These are phyloP conservation scores for Fraxinus anomala DNA, from an alignment of 257 asterid species.

Conservation along the genomic window DNA sequence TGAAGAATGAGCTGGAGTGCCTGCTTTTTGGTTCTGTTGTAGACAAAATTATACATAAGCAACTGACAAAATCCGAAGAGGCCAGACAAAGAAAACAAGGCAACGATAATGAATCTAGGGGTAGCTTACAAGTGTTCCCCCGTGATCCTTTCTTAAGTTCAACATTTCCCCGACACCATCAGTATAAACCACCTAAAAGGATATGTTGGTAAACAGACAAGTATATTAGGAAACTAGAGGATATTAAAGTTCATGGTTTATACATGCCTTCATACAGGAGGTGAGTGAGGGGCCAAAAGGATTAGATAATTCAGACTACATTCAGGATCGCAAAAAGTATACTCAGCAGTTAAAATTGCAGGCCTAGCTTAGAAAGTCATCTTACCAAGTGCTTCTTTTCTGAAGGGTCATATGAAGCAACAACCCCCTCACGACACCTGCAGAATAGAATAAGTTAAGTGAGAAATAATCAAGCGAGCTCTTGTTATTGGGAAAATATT, in stretches of 20 bases:
- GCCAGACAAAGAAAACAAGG: neutral
- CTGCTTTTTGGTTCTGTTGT: slow-evolving; percentile 22
- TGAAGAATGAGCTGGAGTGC: slow-evolving; percentile 12
- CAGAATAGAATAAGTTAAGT: slow-evolving; percentile 15
- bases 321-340: neutral
- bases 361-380: slow-evolving; percentile 3
- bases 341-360: neutral
- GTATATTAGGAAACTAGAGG: neutral
- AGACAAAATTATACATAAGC: slow-evolving; percentile 2
- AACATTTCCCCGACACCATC: slow-evolving; percentile 45
- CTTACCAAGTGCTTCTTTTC: slow-evolving; percentile 50
- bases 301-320: neutral
- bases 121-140: slow-evolving; percentile 32
- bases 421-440: slow-evolving; percentile 54
- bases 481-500: neutral
- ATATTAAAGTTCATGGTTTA: neutral
- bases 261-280: neutral
- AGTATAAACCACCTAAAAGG: slow-evolving; percentile 41
- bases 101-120: slow-evolving; percentile 24
- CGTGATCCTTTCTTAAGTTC: slow-evolving; percentile 42
- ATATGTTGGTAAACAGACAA: slow-evolving; percentile 1
- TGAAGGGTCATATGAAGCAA: slow-evolving; percentile 46
- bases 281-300: neutral
- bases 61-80: neutral
- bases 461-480: slow-evolving; percentile 11